Base-by-base conservation (phyloP, 2,329 filamentous ascomycete genomes). In the Cladosporium sp. region DNA sequence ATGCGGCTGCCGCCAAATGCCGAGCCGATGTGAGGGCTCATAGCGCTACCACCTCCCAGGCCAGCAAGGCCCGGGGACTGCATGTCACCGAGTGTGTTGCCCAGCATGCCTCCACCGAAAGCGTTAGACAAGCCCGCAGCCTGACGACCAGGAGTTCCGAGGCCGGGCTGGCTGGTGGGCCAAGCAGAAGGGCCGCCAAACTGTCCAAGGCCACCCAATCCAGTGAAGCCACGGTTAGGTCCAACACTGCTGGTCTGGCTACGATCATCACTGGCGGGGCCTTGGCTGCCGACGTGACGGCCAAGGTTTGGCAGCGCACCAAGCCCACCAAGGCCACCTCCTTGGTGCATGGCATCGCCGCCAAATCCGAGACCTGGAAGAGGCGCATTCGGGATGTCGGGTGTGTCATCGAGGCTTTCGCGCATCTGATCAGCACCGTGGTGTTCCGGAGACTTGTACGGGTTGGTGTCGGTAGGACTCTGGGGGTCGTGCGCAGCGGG, bases 401-500 rank as follows among this genome's bases (percentile, higher is more conserved):
- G 52, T 7, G 52, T 55, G 3, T 35, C 54, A 10, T 49, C 34
- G 7, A 49, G 54, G 17, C 59, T 60, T 19, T 85, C 82, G 17
- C 83, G 83, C 48, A 64, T 58, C 24, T 64, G 64, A 48, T 90
- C 85, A 4, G 78, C 78, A 44, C 85, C 85, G 24, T 91, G 88
- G 36, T 87, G 89, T 7, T 89, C 85, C 2, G 94, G 94, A 71
- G 93, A 97, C 62, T 92, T 90, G 70, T 94, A 99, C 1, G 94
- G 94, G 69, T 99, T 99, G 3, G 94, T 97, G 68, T 96, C 90
- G 0, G 92, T 94, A 10, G 94, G 94, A 70, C 93, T 97, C 68
- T 90, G 83, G 0, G 89, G 88, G 58, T 91, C 89, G 62, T 86
- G 68, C 57, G 75, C 73, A 52, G 77, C 74, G 48, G 75, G 72